A percentile compares a stretch with the other conserved stretches of the same genome.
phyloP scores from a whole-genome alignment of 176 grass and related monocot species.

The Miscanthus lutarioriparius region DNA sequence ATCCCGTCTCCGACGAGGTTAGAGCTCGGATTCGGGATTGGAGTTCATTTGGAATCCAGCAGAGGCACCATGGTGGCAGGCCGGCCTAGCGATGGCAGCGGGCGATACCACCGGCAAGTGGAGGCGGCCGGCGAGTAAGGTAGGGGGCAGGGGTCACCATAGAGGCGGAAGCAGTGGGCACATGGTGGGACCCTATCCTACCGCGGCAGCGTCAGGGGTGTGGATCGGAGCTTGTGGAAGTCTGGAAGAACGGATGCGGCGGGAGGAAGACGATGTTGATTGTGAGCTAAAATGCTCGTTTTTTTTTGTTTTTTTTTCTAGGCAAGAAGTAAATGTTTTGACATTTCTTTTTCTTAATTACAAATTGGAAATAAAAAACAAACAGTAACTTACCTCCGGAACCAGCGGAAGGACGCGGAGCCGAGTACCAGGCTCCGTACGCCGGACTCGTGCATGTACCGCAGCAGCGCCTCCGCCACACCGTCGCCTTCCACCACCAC shows the following conservation, averaged over 20 bases:
- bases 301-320: neutral
- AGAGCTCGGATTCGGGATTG: neutral
- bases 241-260: neutral
- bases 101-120: too few relatives aligned
- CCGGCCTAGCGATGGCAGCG: too few relatives aligned
- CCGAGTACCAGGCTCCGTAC: constrained; percentile 78
- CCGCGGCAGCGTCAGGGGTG: neutral
- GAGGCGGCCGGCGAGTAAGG: too few relatives aligned
- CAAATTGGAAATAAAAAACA: neutral
- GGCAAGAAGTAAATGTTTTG: too few relatives aligned
- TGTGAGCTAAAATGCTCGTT: neutral
- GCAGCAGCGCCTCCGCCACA: constrained; percentile 61
- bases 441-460: constrained; percentile 55
- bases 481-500: constrained; percentile 69
- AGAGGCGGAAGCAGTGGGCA: neutral
- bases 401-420: constrained; percentile 46
- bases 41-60: neutral
- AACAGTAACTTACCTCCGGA: constrained; percentile 44
- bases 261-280: neutral
- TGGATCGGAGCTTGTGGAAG: neutral
- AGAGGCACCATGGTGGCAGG: neutral
- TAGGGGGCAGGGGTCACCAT: too few relatives aligned
- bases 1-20: neutral
- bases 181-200: neutral
- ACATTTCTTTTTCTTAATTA: neutral